phyloP scores from a whole-genome alignment of 2,329 filamentous ascomycete species.

The Calonectria leucothoes region DNA sequence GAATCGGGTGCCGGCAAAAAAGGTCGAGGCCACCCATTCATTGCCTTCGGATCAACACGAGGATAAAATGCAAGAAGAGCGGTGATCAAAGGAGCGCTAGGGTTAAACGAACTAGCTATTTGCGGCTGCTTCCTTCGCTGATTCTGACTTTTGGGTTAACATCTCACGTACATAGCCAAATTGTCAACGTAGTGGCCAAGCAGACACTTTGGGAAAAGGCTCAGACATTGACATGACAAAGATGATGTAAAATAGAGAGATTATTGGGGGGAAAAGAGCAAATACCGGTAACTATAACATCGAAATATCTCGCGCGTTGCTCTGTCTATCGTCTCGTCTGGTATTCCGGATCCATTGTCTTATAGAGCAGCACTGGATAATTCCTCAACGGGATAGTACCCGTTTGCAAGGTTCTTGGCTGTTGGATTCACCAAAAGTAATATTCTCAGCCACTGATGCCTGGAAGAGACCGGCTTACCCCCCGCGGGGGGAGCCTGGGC shows the following conservation, averaged over 20 bases:
- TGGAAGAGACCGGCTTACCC: neutral
- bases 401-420: neutral
- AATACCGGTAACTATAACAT: neutral
- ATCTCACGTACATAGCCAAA: no score
- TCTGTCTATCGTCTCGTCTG: neutral
- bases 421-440: neutral
- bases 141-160: neutral
- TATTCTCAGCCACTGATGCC: neutral
- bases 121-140: neutral
- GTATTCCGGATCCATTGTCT: neutral
- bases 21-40: neutral
- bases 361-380: neutral
- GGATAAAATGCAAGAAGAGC: neutral
- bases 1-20: neutral
- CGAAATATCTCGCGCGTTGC: no score
- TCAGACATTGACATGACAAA: neutral
- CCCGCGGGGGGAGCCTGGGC: neutral
- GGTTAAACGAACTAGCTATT: neutral
- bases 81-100: neutral
- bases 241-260: neutral
- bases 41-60: neutral
- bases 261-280: neutral
- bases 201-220: neutral
- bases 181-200: neutral
- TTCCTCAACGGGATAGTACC: neutral